A percentile compares a stretch with the other conserved stretches of the same genome.
phyloP scores from a whole-genome alignment of 768 basidiomycete species.

The Rhodotorula taiwanensis region DNA sequence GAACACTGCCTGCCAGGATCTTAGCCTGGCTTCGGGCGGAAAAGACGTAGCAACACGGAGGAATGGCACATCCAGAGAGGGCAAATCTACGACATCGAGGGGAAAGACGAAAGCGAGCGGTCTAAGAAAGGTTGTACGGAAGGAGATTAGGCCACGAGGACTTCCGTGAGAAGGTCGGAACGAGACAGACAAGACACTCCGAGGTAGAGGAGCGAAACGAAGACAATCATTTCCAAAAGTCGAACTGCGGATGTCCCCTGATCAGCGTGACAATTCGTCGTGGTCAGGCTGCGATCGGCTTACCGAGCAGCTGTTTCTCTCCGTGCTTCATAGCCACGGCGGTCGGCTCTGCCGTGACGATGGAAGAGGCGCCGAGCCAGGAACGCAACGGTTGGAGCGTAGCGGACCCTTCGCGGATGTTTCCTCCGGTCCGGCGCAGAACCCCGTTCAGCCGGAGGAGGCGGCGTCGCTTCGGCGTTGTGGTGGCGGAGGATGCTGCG shows the following conservation, averaged over 20 bases:
- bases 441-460: neutral
- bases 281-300: too few species aligned
- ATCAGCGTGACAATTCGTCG: too few species aligned
- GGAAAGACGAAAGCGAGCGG: neutral
- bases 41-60: too few species aligned
- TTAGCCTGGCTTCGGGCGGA: neutral
- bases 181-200: neutral
- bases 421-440: neutral
- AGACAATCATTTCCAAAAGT: slow-evolving; percentile 3
- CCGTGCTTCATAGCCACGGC: too few species aligned
- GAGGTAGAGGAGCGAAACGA: slow-evolving; percentile 13
- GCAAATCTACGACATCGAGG: neutral
- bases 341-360: too few species aligned
- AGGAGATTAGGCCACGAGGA: neutral
- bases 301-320: too few species aligned
- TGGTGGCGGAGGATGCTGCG: too few species aligned
- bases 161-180: too few species aligned
- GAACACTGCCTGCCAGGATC: slow-evolving; percentile 32
- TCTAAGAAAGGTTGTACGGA: neutral
- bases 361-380: too few species aligned
- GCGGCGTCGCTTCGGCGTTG: neutral
- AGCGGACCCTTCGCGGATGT: neutral
- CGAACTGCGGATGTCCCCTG: neutral
- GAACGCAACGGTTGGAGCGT: neutral
- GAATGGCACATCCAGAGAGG: too few species aligned